Evolutionary conservation across 2,329 filamentous ascomycete genomes (phyloP).

Genomic region (Neofusicoccum umdonicola): DNA sequence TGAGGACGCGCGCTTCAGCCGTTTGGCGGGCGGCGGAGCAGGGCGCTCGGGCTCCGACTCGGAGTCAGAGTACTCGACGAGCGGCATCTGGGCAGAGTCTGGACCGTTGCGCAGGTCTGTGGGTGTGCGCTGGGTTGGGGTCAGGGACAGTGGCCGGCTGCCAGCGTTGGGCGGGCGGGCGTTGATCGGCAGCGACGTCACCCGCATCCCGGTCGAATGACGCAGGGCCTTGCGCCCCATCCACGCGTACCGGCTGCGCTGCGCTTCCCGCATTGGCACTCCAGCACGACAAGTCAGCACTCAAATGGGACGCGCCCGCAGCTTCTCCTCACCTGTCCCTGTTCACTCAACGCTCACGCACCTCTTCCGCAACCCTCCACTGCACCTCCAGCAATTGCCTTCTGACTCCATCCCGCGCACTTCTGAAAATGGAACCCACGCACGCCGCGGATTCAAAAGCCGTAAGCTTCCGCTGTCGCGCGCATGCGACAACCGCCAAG

Average conservation of each 20-base stretch:
- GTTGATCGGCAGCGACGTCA: conserved; percentile 12
- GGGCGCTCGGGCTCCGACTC: conserved; percentile 31
- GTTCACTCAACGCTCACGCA: not conserved
- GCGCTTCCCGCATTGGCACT: not conserved
- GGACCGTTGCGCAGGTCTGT: not conserved
- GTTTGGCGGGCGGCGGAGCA: conserved; percentile 1
- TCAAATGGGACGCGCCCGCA: conserved; percentile 4
- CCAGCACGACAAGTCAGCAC: not conserved
- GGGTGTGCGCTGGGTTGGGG: no score
- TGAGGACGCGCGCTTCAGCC: not conserved
- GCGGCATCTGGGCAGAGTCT: conserved; percentile 29
- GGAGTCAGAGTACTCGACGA: conserved; percentile 63
- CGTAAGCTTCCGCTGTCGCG: conserved; percentile 2
- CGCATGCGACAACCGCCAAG: not conserved
- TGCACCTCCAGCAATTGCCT: not conserved
- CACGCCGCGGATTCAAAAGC: conserved; percentile 7
- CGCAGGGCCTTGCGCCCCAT: conserved; percentile 9
- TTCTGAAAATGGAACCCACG: conserved; percentile 7
- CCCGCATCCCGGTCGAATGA: not conserved
- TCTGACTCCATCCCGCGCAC: not conserved
- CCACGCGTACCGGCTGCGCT: not conserved
- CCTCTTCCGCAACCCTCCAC: not conserved
- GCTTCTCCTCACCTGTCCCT: not conserved
- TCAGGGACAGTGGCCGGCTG: no score
- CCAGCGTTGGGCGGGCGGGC: no score